phyloP scores from a whole-genome alignment of 208 protist species.

The Wallacemonas sp. region DNA sequence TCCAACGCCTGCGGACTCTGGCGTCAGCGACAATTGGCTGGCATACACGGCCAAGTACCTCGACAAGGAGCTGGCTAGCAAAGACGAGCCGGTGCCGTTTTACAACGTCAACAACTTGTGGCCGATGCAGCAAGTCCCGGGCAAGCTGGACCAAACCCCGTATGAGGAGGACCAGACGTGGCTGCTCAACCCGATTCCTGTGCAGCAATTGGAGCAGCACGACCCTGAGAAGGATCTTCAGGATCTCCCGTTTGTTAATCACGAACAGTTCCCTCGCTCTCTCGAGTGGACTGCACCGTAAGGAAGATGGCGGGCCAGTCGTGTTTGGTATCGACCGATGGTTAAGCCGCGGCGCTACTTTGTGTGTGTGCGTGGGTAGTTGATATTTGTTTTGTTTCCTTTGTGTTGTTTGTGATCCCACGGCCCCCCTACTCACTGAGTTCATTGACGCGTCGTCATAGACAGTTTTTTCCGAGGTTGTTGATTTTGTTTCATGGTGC shows the following conservation, averaged over 20 bases:
- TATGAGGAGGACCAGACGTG: constrained; percentile 92
- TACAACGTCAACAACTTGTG: constrained; percentile 89
- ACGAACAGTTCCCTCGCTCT: constrained; percentile 89
- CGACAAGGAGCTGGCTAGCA: constrained; percentile 71
- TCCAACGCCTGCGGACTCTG: constrained; percentile 48
- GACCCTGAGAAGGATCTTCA: constrained; percentile 86
- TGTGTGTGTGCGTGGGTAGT: too few species aligned
- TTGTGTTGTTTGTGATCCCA: too few species aligned
- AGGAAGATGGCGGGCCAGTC: neutral
- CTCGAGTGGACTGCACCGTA: constrained; percentile 88
- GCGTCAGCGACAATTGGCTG: constrained; percentile 66
- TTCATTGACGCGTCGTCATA: too few species aligned
- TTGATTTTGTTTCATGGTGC: neutral
- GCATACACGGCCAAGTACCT: constrained; percentile 84
- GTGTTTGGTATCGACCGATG: too few species aligned
- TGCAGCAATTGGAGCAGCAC: constrained; percentile 84
- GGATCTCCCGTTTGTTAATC: constrained; percentile 87
- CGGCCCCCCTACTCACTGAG: too few species aligned
- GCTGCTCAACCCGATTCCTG: constrained; percentile 83
- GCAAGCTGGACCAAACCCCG: constrained; percentile 84
- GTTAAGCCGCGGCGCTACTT: too few species aligned
- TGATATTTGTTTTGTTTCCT: too few species aligned
- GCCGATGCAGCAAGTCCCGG: constrained; percentile 88
- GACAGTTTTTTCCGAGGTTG: too few species aligned
- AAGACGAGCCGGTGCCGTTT: constrained; percentile 52